These are phyloP conservation scores for Luvunga scandens DNA, from an alignment of 345 rosid species.

Conservation along the genomic window DNA sequence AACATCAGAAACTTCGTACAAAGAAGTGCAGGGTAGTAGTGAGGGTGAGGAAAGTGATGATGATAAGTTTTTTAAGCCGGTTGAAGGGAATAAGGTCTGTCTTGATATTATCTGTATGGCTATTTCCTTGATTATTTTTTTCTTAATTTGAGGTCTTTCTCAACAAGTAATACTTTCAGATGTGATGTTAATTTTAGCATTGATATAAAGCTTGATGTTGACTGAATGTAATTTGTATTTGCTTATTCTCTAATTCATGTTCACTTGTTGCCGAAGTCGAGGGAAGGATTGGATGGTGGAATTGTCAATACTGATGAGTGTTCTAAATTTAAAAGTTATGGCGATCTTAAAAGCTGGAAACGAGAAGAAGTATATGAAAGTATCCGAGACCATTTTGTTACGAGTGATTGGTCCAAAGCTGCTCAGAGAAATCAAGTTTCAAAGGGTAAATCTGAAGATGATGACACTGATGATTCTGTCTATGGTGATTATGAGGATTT, in stretches of 20 bases:
- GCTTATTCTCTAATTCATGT: background rate
- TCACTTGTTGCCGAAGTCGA: slow-evolving; percentile 41
- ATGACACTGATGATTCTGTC: slow-evolving; percentile 46
- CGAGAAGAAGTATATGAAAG: slow-evolving; percentile 59
- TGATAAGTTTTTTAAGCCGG: slow-evolving; percentile 84
- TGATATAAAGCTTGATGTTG: background rate
- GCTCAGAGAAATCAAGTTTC: slow-evolving; percentile 52
- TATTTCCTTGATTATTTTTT: background rate
- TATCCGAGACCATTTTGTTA: slow-evolving; percentile 84
- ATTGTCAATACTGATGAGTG: slow-evolving; percentile 59
- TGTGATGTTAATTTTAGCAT: background rate
- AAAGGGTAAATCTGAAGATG: slow-evolving; percentile 35
- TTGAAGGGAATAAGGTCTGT: slow-evolving; percentile 66
- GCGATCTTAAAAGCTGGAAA: slow-evolving; percentile 65
- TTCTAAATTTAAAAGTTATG: slow-evolving; percentile 58
- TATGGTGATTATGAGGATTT: slow-evolving; percentile 92
- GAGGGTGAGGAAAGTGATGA: slow-evolving; percentile 64
- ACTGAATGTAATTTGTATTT: background rate
- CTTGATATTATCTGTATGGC: slow-evolving; percentile 9
- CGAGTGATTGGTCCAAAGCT: slow-evolving; percentile 91
- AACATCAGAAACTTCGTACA: slow-evolving; percentile 25
- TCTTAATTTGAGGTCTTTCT: background rate
- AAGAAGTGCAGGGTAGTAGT: slow-evolving; percentile 39
- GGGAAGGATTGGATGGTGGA: slow-evolving; percentile 44
- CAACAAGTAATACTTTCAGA: background rate